phyloP scores from a whole-genome alignment of 2,329 filamentous ascomycete genomes.

The Diaporthe amygdali region DNA sequence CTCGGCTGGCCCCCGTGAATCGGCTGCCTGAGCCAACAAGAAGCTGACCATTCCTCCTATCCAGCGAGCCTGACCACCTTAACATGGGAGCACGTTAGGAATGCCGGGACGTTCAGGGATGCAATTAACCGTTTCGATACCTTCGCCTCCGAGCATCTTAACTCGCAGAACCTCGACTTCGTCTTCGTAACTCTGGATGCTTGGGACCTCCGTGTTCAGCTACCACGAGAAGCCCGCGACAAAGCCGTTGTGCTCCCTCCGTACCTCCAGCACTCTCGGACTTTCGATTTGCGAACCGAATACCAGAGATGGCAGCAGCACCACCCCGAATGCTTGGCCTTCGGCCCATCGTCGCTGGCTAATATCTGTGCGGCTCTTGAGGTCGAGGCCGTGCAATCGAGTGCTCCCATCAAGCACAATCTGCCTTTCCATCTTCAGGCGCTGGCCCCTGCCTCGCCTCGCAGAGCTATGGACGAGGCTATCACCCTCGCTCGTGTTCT shows the following conservation, averaged over 20 bases:
- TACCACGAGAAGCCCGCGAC: conserved; percentile 95
- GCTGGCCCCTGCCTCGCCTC: conserved; percentile 90
- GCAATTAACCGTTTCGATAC: conserved; percentile 93
- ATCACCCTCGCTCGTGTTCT: conserved; percentile 93
- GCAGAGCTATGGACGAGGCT: conserved; percentile 96
- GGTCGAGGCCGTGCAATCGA: conserved; percentile 96
- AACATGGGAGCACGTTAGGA: conserved; percentile 98
- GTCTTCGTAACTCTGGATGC: conserved; percentile 98
- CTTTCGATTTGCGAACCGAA: conserved; percentile 95
- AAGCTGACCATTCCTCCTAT: conserved; percentile 21
- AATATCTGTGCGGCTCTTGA: conserved; percentile 99
- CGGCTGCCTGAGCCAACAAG: not conserved
- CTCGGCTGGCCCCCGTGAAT: conserved; percentile 11
- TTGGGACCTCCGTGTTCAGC: conserved; percentile 97
- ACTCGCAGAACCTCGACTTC: conserved; percentile 91
- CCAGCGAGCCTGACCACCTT: conserved; percentile 94
- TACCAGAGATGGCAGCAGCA: conserved; percentile 99
- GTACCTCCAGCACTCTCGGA: conserved; percentile 96
- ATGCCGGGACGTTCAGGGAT: conserved; percentile 95
- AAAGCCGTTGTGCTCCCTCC: conserved; percentile 96
- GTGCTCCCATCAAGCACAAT: conserved; percentile 98
- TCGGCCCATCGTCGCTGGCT: conserved; percentile 91
- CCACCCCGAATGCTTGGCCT: conserved; percentile 95
- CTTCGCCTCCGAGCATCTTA: conserved; percentile 90
- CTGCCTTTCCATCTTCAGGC: conserved; percentile 97